These are phyloP conservation scores for Hansenula lynferdii DNA, from an alignment of 1,139 yeast species.

Conservation along the genomic window DNA sequence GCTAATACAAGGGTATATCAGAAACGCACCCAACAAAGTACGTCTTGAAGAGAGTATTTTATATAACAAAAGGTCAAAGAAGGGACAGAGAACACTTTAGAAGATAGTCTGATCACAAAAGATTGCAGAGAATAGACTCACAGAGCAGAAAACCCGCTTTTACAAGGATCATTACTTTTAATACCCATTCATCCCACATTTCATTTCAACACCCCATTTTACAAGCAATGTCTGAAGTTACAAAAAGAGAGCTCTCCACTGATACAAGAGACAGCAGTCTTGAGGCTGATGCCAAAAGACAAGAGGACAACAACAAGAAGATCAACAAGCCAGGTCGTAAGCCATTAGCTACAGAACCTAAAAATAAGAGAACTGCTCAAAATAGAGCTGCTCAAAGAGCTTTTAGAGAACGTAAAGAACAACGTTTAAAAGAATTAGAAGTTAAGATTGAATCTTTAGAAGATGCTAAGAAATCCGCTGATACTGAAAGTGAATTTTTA, in stretches of 20 bases:
- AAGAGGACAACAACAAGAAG: conserved; percentile 24
- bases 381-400: conserved; percentile 98
- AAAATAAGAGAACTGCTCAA: conserved; percentile 88
- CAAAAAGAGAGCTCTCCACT: conserved; percentile 14
- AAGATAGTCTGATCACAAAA: no score
- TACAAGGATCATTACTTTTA: no score
- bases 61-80: no score
- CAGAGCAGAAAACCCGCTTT: no score
- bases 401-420: conserved; percentile 90
- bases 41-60: no score
- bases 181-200: no score
- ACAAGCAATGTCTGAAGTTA: conserved; percentile 10
- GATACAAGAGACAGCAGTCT: conserved; percentile 2
- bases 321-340: conserved; percentile 59
- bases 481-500: conserved; percentile 68
- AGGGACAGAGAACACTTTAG: no score
- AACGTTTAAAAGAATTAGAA: conserved; percentile 80
- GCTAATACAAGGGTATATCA: no score
- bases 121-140: no score
- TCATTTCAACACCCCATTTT: background rate
- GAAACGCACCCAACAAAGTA: no score
- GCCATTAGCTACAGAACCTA: conserved; percentile 75
- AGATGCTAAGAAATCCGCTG: conserved; percentile 56
- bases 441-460: conserved; percentile 70
- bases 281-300: conserved; percentile 13